Conservation (phyloP, 176 grass and related monocot genomes). For the Rhynchospora pubera region DNA sequence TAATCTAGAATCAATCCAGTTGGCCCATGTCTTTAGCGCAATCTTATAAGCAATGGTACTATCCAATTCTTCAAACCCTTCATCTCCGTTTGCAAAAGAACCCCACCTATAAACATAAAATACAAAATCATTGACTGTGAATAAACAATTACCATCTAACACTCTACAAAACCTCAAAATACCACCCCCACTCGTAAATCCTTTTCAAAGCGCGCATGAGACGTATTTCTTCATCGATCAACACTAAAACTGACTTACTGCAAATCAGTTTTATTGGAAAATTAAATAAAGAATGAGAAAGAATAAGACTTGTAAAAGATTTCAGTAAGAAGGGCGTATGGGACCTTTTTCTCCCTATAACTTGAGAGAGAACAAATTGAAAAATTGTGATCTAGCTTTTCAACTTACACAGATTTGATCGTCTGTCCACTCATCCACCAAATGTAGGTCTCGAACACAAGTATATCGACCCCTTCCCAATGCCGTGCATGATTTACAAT, state of each 20-base stretch:
- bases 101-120: constrained; percentile 37
- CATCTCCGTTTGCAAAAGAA: constrained; percentile 42
- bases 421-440: constrained; percentile 70
- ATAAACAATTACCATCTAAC: neutral
- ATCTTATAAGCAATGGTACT: constrained; percentile 45
- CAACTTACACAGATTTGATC: constrained; percentile 60
- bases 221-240: neutral
- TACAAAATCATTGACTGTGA: neutral
- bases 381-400: neutral
- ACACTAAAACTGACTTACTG: neutral
- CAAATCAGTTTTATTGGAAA: neutral
- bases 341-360: neutral
- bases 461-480: constrained; percentile 51
- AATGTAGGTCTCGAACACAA: constrained; percentile 67
- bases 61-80: constrained; percentile 66
- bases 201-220: no score
- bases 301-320: neutral
- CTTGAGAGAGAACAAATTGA: neutral
- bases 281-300: neutral
- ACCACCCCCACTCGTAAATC: neutral
- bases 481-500: constrained; percentile 33
- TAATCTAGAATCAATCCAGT: constrained; percentile 64
- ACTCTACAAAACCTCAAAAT: neutral
- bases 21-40: constrained; percentile 76
- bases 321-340: neutral